Evolutionary conservation across 2,329 filamentous ascomycete species (phyloP), one percentile per base, ranked within the genome.

Genomic region (Calonectria henricotiae): DNA sequence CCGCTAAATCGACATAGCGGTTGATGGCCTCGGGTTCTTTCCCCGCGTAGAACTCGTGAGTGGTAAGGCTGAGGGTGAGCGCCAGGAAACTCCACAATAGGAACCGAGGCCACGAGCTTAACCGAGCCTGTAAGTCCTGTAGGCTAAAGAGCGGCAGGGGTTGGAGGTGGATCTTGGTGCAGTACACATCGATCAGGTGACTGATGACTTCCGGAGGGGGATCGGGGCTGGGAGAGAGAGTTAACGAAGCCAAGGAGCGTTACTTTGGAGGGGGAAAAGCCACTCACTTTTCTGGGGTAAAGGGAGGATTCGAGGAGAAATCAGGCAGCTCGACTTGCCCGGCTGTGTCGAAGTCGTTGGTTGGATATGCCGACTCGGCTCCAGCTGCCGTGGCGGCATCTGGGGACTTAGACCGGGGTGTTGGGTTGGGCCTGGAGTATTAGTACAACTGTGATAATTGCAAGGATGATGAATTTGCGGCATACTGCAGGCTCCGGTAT

Each of bases 101-200:
- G 51, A 17, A 58, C 39, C 20, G 51, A 39, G 51, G 32, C 51
- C 32, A 58, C 5, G n/a, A 15, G 3, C n/a, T 25, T 58, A 58
- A 25, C 51, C 51, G 51, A 58, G 32, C 20, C 32, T 58, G 51
- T 32, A 58, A 58, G 51, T 37, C 51, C 5, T 58, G 12, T 17
- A 58, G 51, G 23, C 51, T 58, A 58, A 58, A 58, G 0, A 58
- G 51, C 51, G 51, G 51, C 51, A 58, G 51, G 51, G 51, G 51
- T 58, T 58, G 51, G 35, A 58, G 51, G 51, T 58, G 51, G 51
- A 58, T 58, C 51, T 58, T 58, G 5, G 32, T 39, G 51, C 51
- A 58, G 51, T 58, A 58, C 5, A 58, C 35, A 17, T 58, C 51
- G 51, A 58, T 58, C 51, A 58, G 51, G 51, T 58, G 51, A 58